Conservation (phyloP, 306 rosid species). For the Chamaecrista fasciculata region DNA sequence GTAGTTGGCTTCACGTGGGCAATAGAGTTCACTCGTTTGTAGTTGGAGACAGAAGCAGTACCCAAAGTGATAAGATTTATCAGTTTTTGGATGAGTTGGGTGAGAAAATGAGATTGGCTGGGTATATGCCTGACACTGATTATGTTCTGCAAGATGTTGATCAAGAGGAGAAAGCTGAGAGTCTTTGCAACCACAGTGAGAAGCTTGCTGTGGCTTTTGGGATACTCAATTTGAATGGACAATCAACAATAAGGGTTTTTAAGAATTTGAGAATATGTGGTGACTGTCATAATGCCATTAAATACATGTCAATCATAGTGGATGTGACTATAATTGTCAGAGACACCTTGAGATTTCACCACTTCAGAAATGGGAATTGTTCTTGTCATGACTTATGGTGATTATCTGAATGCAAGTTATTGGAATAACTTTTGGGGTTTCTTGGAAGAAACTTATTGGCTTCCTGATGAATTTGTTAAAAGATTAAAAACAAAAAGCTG, state of each 20-base stretch:
- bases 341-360: conserved; percentile 62
- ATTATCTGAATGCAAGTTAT: conserved; percentile 25
- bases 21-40: conserved; percentile 48
- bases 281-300: conserved; percentile 57
- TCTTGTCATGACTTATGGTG: conserved; percentile 55
- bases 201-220: conserved; percentile 59
- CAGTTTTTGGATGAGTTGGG: conserved; percentile 38
- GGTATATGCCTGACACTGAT: conserved; percentile 51
- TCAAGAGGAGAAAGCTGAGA: conserved; percentile 49
- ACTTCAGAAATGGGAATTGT: conserved; percentile 45
- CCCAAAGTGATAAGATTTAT: conserved; percentile 34
- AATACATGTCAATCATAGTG: conserved; percentile 48
- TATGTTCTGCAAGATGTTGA: conserved; percentile 60
- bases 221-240: conserved; percentile 46
- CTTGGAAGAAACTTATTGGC: too few species aligned
- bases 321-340: conserved; percentile 50
- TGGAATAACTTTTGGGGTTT: too few species aligned
- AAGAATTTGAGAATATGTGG: conserved; percentile 62
- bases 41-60: conserved; percentile 48
- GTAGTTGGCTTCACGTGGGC: conserved; percentile 61
- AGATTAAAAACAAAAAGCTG: too few species aligned
- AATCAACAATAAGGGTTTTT: conserved; percentile 43
- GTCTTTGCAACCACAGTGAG: conserved; percentile 52
- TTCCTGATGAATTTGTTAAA: too few species aligned
- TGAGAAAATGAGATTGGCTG: conserved; percentile 49